Conservation (phyloP, 1,284 basidiomycete species). For the Tranzscheliella williamsii region DNA sequence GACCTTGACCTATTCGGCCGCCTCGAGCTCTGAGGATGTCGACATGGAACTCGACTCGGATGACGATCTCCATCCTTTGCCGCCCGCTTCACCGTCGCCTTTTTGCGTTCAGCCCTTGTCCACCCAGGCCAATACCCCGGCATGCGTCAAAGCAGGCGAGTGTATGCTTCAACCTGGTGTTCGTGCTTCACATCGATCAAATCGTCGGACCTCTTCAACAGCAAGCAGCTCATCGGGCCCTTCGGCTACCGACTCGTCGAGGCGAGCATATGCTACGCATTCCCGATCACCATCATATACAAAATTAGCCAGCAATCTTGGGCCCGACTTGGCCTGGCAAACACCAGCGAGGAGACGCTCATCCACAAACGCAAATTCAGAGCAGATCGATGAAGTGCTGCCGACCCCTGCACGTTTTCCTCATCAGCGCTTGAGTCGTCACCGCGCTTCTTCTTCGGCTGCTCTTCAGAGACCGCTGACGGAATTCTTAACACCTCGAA, state of each 20-base stretch:
- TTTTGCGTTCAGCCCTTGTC: slow-evolving; percentile 23
- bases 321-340: not conserved
- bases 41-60: slow-evolving; percentile 35
- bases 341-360: slow-evolving; percentile 25
- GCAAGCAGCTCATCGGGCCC: slow-evolving; percentile 13
- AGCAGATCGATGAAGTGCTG: slow-evolving; percentile 4
- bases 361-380: slow-evolving; percentile 15
- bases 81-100: slow-evolving; percentile 43
- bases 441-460: slow-evolving; percentile 36
- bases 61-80: slow-evolving; percentile 14
- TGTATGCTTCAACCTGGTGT: slow-evolving; percentile 34
- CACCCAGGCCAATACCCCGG: slow-evolving; percentile 6
- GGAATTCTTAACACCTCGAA: slow-evolving; percentile 41
- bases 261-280: slow-evolving; percentile 6
- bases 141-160: slow-evolving; percentile 15
- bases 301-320: slow-evolving; percentile 1
- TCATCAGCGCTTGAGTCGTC: slow-evolving; percentile 7
- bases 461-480: slow-evolving; percentile 24
- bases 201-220: slow-evolving; percentile 19
- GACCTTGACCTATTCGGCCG: no score
- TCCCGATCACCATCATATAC: slow-evolving; percentile 15
- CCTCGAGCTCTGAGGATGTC: no score
- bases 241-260: slow-evolving; percentile 1
- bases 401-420: not conserved
- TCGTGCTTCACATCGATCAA: slow-evolving; percentile 7